phyloP scores from a whole-genome alignment of 2,329 filamentous ascomycete species.

The Aspergillus sp. region DNA sequence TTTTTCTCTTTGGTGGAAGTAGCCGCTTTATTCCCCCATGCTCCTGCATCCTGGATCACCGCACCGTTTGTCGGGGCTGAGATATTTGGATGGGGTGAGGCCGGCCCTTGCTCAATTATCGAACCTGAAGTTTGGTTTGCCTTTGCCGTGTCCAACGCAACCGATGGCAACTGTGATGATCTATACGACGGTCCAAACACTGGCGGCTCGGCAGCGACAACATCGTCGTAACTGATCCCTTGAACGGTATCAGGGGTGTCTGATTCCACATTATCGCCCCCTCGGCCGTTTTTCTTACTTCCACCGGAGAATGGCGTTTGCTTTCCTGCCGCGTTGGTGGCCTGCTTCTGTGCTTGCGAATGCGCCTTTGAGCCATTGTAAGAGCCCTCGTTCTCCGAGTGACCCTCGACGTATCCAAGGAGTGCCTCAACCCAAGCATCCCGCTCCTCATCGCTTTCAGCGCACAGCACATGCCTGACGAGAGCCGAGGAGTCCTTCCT shows the following conservation, averaged over 20 bases:
- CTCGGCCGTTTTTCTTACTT: conserved; percentile 21
- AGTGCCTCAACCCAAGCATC: conserved; percentile 90
- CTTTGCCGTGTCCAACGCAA: conserved; percentile 21
- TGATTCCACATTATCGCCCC: conserved; percentile 31
- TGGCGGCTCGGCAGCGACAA: conserved; percentile 49
- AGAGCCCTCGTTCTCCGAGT: conserved; percentile 23
- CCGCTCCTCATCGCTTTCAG: conserved; percentile 85
- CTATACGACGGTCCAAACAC: conserved; percentile 37
- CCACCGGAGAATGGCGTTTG: conserved; percentile 16
- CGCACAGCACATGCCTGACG: conserved; percentile 88
- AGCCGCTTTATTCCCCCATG: conserved; percentile 71
- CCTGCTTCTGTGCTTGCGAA: conserved; percentile 11
- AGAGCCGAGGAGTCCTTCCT: conserved; percentile 83
- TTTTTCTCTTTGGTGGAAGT: conserved; percentile 71
- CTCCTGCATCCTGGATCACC: conserved; percentile 70
- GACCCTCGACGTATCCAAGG: conserved; percentile 70
- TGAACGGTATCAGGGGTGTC: conserved; percentile 31
- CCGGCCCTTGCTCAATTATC: conserved; percentile 22
- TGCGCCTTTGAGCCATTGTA: conserved; percentile 13
- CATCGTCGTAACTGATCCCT: conserved; percentile 48
- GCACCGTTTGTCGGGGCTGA: conserved; percentile 78
- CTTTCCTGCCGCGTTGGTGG: conserved; percentile 13
- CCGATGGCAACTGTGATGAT: conserved; percentile 25
- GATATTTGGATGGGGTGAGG: conserved; percentile 44
- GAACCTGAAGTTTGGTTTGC: conserved; percentile 12